Conservation (phyloP, 768 basidiomycete species). For the Russula abietina region DNA sequence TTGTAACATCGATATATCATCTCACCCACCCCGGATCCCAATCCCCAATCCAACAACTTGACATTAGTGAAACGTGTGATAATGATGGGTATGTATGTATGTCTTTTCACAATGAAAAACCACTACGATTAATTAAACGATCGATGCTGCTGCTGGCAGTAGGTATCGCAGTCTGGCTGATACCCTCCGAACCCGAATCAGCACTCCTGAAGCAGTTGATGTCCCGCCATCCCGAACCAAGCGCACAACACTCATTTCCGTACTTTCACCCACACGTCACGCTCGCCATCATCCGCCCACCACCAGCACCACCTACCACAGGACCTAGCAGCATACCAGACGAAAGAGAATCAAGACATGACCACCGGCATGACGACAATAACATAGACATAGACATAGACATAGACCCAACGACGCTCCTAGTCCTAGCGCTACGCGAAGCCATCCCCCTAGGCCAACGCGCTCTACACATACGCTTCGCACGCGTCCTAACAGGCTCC, state of each 20-base stretch:
- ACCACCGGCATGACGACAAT: too few species aligned
- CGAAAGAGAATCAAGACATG: background rate
- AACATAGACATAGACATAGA: too few species aligned
- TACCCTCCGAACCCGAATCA: constrained; percentile 46
- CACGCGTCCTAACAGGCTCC: constrained; percentile 50
- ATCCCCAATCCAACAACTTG: background rate
- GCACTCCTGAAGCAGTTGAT: constrained; percentile 44
- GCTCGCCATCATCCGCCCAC: constrained; percentile 40
- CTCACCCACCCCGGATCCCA: too few species aligned
- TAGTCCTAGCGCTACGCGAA: constrained; percentile 32
- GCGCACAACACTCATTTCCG: constrained; percentile 48
- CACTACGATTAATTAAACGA: too few species aligned
- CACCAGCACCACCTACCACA: constrained; percentile 27
- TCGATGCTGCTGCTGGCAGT: background rate
- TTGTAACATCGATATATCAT: background rate
- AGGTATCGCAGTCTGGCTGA: constrained; percentile 69
- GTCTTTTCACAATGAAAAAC: background rate
- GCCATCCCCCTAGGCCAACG: constrained; percentile 36
- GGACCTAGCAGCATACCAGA: constrained; percentile 6
- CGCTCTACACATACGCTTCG: constrained; percentile 43
- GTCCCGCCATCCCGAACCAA: constrained; percentile 31
- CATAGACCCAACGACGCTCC: constrained; percentile 9
- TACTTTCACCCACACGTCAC: constrained; percentile 67
- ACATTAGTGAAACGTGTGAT: background rate
- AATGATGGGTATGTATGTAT: constrained; percentile 20